Evolutionary conservation across 2,329 filamentous ascomycete genomes (phyloP), one percentile per base, ranked within the genome.

Genomic region (Hypomyces perniciosus): DNA sequence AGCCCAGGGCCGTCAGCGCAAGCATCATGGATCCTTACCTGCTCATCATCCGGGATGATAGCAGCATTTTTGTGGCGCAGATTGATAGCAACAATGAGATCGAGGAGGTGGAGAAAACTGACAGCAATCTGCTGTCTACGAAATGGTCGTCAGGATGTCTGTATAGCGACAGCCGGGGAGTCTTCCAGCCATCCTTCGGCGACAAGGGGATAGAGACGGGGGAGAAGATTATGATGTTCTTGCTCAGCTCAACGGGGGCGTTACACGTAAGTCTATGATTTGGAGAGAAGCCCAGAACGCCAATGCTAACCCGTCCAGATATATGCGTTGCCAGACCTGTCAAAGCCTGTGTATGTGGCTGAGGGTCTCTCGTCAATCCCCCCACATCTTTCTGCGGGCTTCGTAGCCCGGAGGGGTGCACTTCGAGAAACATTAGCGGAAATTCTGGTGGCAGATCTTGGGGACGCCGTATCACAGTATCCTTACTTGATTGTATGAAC

Each of bases 21-120:
- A 95, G 88, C 64, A 91, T 97, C 60, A 81, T 81, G 20, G 92
- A 97, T 59, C 90, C 90, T 0, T 96, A 90, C 62, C 69, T 99
- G 9, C 73, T 96, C 2, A 78, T 97, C 10, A 72, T 96, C 20
- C 80, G 90, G 51, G 90, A 96, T 56, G 90, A 99, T 65, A 83
- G 81, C 5, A 93, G 87, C 54, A 77, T 90, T 6, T 83, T 88
- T 50, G 73, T 97, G 37, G 84, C 90, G 42, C 81, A 89, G 62
- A 88, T 91, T 37, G 89, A 91, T 61, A 64, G 54, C 53, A 87
- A 83, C 61, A 85, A 88, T 41, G 93, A 99, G 60, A 74, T 97
- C 3, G 91, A 96, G 63, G 88, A 95, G 63, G 69, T 95, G 3
- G 81, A 87, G 41, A 78, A 82, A 57, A 74, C 79, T 31, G 81